These are phyloP conservation scores for Ramularia endophylla DNA, from an alignment of 2,329 filamentous ascomycete genomes.

Conservation along the genomic window DNA sequence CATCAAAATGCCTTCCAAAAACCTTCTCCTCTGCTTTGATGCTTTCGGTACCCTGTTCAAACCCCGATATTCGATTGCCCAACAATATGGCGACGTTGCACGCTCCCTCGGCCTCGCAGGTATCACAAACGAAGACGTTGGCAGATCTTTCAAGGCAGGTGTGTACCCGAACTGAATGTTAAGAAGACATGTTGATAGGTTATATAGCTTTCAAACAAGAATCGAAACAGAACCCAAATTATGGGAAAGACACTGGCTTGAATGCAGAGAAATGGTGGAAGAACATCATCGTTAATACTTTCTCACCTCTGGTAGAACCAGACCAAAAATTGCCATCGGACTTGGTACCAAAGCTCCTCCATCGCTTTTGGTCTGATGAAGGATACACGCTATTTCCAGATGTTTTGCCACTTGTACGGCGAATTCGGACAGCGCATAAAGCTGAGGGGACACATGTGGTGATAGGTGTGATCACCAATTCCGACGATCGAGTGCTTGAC, in stretches of 20 bases:
- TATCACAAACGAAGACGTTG: slow-evolving; percentile 39
- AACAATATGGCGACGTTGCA: slow-evolving; percentile 52
- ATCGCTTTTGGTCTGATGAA: slow-evolving; percentile 48
- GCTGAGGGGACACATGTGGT: slow-evolving; percentile 28
- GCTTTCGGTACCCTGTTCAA: slow-evolving; percentile 60
- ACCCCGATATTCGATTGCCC: slow-evolving; percentile 45
- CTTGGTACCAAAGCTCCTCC: slow-evolving; percentile 46
- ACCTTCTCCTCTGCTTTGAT: slow-evolving; percentile 57
- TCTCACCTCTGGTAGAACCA: slow-evolving; percentile 36
- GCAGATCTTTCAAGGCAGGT: slow-evolving; percentile 37
- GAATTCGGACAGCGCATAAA: slow-evolving; percentile 29
- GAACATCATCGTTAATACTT: slow-evolving; percentile 53
- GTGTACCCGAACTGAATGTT: not conserved
- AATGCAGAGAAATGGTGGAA: slow-evolving; percentile 54
- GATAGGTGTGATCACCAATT: slow-evolving; percentile 58
- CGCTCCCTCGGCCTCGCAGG: slow-evolving; percentile 43
- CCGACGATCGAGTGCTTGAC: slow-evolving; percentile 53
- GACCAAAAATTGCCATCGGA: slow-evolving; percentile 36
- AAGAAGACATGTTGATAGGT: not conserved
- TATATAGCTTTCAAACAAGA: slow-evolving; percentile 44
- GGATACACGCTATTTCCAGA: slow-evolving; percentile 49
- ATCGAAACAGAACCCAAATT: slow-evolving; percentile 50
- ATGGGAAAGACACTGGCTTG: slow-evolving; percentile 49
- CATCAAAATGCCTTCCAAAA: slow-evolving; percentile 24
- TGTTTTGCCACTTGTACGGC: slow-evolving; percentile 41